Evolutionary conservation across 352 stramenopile species (phyloP), one percentile per base, ranked within the genome.

Genomic region (Pythium plurisporium): DNA sequence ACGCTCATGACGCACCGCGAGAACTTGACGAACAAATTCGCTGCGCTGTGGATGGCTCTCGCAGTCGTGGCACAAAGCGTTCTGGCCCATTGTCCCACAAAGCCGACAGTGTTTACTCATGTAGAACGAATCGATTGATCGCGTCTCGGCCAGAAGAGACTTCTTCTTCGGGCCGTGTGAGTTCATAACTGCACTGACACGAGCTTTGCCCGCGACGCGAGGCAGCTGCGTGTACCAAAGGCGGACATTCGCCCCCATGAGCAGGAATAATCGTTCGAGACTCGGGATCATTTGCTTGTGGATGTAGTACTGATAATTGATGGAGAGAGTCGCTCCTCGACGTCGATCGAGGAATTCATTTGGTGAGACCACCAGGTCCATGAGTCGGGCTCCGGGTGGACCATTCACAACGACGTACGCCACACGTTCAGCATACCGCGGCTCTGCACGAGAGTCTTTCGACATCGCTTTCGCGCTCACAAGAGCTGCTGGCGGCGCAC

Each of bases 221-320:
- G 82, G 81, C 2, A 95, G 47, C 14, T 80, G 62, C 17, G 63
- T 47, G 55, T 86, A 94, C 86, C 86, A 95, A 6, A 69, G 64
- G 8, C 84, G 72, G 29, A 94, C 78, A 44, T 94, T 90, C 3
- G 77, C 82, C 7, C 86, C 86, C 33, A 87, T 79, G 20, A 95
- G 67, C 14, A 93, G 50, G 40, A 93, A 87, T n/a, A 94, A 44
- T 6, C 86, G 79, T 58, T 95, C 84, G n/a, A 94, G 71, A 56
- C 82, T 93, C 25, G 72, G 72, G n/a, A 80, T 62, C 23, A 80
- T 77, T 61, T 95, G 85, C 57, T 97, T 97, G 55, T 89, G 74
- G 58, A 97, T 94, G 69, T 97, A 97, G 73, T 97, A 97, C 61
- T 96, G 83, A 49, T 91, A 84, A 62, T 97, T 96, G 58, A 97